These are phyloP conservation scores for Metschnikowia borealis DNA, from an alignment of 805 yeast species.

Conservation along the genomic window DNA sequence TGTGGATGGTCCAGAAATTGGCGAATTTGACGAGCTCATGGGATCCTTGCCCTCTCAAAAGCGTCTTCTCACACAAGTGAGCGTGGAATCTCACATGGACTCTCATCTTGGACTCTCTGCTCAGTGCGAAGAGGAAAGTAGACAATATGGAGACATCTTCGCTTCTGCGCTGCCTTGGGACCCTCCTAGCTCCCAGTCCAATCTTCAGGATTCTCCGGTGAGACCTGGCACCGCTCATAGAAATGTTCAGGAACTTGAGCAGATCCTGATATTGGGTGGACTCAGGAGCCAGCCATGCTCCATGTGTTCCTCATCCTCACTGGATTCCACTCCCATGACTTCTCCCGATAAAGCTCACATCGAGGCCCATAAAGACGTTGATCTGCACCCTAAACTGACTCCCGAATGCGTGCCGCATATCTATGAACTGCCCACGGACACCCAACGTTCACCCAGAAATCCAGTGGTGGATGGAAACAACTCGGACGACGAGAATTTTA, in stretches of 20 bases:
- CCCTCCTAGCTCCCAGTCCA: background rate
- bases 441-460: background rate
- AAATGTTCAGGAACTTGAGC: background rate
- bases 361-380: background rate
- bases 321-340: too few relatives aligned
- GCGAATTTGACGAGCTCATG: background rate
- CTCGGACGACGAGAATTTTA: slow-evolving; percentile 1
- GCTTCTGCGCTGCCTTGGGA: background rate
- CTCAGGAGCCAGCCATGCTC: background rate
- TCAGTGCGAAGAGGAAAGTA: background rate
- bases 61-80: background rate
- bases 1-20: background rate
- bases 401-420: too few relatives aligned
- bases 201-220: background rate
- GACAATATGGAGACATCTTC: background rate
- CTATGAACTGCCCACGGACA: background rate
- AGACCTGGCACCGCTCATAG: background rate
- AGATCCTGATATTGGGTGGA: background rate
- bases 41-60: background rate
- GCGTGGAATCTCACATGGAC: background rate
- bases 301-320: background rate
- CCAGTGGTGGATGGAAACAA: slow-evolving; percentile 1
- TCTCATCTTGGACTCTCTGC: background rate
- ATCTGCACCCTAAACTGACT: too few relatives aligned
- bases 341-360: too few relatives aligned